These are phyloP conservation scores for Cadophora sp. DNA, from an alignment of 2,329 filamentous ascomycete genomes.

Conservation along the genomic window DNA sequence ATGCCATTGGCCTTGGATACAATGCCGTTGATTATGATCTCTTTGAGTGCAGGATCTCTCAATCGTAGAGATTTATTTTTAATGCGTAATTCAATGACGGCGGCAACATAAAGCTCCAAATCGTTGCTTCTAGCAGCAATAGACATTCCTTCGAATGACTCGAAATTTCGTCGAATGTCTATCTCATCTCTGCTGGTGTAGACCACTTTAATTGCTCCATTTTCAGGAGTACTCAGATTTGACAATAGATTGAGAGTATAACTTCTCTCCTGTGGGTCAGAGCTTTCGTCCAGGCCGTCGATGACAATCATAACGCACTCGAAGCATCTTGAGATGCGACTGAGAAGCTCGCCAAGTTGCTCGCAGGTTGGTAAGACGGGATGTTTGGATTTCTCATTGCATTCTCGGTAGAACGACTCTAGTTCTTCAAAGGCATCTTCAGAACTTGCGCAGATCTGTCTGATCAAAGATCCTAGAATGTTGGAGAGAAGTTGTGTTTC, in stretches of 20 bases:
- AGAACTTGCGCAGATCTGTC: constrained; percentile 20
- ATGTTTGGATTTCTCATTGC: constrained; percentile 15
- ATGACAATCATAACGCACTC: constrained; percentile 24
- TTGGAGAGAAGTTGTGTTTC: constrained; percentile 22
- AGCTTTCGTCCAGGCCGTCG: constrained; percentile 27
- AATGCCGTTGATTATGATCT: constrained; percentile 28
- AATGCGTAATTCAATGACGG: constrained; percentile 28
- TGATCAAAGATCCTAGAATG: constrained; percentile 27
- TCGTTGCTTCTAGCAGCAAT: constrained; percentile 33
- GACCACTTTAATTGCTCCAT: constrained; percentile 28
- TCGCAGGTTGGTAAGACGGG: constrained; percentile 13
- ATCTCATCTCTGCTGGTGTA: constrained; percentile 26
- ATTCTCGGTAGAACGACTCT: constrained; percentile 17
- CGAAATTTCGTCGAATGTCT: constrained; percentile 26
- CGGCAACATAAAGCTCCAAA: constrained; percentile 32
- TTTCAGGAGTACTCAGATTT: constrained; percentile 9
- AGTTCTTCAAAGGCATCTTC: constrained; percentile 20
- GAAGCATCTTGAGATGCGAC: constrained; percentile 15
- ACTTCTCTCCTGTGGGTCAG: constrained; percentile 19
- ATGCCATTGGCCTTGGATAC: constrained; percentile 33
- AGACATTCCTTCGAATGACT: constrained; percentile 19
- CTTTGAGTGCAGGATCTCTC: constrained; percentile 22
- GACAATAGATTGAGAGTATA: constrained; percentile 18
- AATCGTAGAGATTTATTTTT: constrained; percentile 20
- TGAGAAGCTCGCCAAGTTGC: constrained; percentile 14